Evolutionary conservation across 257 asterid species (phyloP).

Genomic region (Lithospermum erythrorhizon): DNA sequence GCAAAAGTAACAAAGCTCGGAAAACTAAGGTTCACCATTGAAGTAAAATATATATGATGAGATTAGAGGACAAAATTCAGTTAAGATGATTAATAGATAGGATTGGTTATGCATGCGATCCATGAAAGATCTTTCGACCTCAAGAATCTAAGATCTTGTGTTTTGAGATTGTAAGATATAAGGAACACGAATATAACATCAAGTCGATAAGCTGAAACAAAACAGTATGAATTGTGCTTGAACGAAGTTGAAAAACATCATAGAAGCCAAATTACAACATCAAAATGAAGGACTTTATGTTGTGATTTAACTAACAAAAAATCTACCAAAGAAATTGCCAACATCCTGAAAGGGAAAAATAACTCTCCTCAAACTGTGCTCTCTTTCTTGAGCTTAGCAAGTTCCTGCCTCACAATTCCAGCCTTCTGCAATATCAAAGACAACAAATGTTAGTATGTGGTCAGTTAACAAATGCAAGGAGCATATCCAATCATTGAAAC

Average conservation of each 20-base stretch:
- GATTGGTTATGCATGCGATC: no score
- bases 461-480: no score
- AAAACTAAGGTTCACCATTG: background rate
- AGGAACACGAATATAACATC: background rate
- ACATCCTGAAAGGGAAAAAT: background rate
- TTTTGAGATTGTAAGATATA: background rate
- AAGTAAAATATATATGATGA: no score
- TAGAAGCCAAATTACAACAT: background rate
- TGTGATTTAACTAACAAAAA: background rate
- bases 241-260: background rate
- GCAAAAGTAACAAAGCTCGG: constrained; percentile 4
- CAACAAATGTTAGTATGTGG: background rate
- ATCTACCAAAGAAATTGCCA: background rate
- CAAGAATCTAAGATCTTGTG: no score
- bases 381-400: constrained; percentile 18
- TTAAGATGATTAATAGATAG: no score
- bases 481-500: background rate
- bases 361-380: constrained; percentile 5
- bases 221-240: background rate
- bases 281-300: background rate
- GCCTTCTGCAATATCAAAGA: constrained; percentile 16
- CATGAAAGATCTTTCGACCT: no score
- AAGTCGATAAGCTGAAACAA: background rate
- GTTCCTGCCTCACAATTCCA: constrained; percentile 21
- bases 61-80: no score